phyloP scores from a whole-genome alignment of 2,329 filamentous ascomycete genomes.

The Colletotrichum noveboracense region DNA sequence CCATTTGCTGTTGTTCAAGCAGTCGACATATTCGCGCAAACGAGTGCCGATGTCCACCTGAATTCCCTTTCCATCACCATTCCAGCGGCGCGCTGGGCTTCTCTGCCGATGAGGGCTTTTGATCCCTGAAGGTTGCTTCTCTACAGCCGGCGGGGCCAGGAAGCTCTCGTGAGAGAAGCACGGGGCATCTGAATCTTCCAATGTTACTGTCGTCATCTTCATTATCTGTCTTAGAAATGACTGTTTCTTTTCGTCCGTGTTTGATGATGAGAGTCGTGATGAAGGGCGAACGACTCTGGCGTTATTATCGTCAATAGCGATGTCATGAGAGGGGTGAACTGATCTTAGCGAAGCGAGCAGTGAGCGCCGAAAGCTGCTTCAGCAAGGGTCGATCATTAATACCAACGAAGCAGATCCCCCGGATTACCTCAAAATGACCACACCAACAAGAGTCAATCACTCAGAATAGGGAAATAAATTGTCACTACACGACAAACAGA shows the following conservation, averaged over 20 bases:
- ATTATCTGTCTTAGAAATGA: not conserved
- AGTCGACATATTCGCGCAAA: slow-evolving; percentile 18
- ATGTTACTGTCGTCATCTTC: slow-evolving; percentile 2
- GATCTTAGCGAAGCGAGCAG: not conserved
- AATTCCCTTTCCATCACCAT: slow-evolving; percentile 14
- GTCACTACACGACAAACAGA: not conserved
- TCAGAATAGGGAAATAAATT: not conserved
- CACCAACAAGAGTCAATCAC: not conserved
- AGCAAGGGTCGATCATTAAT: not conserved
- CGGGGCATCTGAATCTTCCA: slow-evolving; percentile 12
- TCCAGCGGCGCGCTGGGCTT: not conserved
- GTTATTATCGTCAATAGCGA: not conserved
- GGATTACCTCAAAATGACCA: slow-evolving; percentile 3
- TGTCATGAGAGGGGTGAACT: not conserved
- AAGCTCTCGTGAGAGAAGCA: slow-evolving; percentile 16
- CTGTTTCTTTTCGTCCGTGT: not conserved
- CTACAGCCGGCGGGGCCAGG: not conserved
- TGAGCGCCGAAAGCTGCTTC: not conserved
- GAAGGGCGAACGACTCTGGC: not conserved
- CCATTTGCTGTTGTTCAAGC: slow-evolving; percentile 12
- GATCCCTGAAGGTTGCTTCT: not conserved
- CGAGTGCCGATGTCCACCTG: slow-evolving; percentile 16
- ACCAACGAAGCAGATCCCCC: not conserved
- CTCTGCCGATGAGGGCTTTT: not conserved
- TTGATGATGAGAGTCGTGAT: not conserved